Percentiles rank a stretch among this genome's conserved stretches.
These are phyloP conservation scores for Eimeria acervulina DNA, from an alignment of 169 alveolate genomes.

Conservation along the genomic window DNA sequence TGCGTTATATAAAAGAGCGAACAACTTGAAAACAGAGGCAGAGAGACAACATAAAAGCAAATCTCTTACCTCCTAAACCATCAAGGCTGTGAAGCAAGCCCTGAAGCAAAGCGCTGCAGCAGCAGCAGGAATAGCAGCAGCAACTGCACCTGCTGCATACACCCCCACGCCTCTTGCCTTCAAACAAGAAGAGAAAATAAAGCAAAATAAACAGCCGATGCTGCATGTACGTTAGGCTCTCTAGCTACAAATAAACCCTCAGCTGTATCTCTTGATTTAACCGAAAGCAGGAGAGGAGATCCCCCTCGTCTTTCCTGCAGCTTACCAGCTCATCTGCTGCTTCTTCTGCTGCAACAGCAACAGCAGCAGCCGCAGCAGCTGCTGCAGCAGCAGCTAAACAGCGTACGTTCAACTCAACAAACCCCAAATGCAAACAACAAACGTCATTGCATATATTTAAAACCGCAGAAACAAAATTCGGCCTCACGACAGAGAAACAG, in stretches of 20 bases:
- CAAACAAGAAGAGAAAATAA: background rate
- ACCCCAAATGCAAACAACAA: background rate
- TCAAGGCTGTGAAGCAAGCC: background rate
- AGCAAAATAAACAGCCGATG: background rate
- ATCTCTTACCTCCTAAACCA: background rate
- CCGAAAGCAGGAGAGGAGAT: too few relatives aligned
- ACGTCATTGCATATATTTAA: background rate
- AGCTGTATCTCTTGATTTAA: too few relatives aligned
- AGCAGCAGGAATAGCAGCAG: background rate
- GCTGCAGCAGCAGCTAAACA: too few relatives aligned
- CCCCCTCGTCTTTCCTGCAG: constrained; percentile 29
- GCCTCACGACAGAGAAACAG: constrained; percentile 55
- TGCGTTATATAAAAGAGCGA: background rate
- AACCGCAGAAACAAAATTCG: constrained; percentile 17
- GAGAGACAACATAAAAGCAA: too few relatives aligned
- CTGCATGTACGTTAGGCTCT: background rate
- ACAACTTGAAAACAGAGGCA: background rate
- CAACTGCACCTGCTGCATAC: too few relatives aligned
- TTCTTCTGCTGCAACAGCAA: too few relatives aligned
- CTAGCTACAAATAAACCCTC: background rate
- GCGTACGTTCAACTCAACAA: background rate
- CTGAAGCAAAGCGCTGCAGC: background rate
- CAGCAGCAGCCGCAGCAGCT: too few relatives aligned
- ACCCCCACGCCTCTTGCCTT: background rate
- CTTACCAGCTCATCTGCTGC: constrained; percentile 42